Evolutionary conservation across 306 rosid species (phyloP), one percentile per base, ranked within the genome.

Genomic region (Prunus kanzakura): DNA sequence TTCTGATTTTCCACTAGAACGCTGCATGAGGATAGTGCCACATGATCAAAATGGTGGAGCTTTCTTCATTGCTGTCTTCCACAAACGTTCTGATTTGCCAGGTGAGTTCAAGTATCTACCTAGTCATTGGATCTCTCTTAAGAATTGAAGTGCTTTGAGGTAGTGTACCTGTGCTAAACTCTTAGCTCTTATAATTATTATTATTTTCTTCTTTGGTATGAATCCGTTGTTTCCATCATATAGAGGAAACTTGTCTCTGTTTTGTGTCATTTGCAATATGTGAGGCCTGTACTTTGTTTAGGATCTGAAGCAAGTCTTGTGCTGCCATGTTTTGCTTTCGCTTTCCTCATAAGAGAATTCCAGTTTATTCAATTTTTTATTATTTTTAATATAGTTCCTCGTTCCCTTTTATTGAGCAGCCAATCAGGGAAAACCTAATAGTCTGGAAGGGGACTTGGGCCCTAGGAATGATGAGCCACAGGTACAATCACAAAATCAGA

Each of bases 21-120:
- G 75, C 70, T 91, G 98, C 83, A 88, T 89, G 94, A 92, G 99
- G 84, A 88, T 91, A 78, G 61, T 89, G 71, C 99, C 99, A 22
- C 99, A 96, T 84, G 99, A 96, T 91, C 98, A 96, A 84, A 96
- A 93, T 74, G 88, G 88, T 71, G 99, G 99, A 64, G 97, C 99
- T 80, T 96, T 96, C 84, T 96, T 96, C 68, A 87, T 96, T 84
- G 99, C 99, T 32, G 97, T 96, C 49, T 84, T 96, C 72, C 89
- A 78, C 76, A 96, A 96, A 87, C 85, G 83, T 75, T 88, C 94
- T 72, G 83, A 91, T 52, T 74, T 96, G 75, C 98, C 93, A 76
- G 97, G 99, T 95, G 82, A 46, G 74, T 79, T 84, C 30, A 54
- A 60, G 45, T 76, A 20, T 83, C 22, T 67, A 56, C 67, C 1